These are phyloP conservation scores for Brassica carinata DNA, from an alignment of 345 rosid genomes.

Conservation along the genomic window DNA sequence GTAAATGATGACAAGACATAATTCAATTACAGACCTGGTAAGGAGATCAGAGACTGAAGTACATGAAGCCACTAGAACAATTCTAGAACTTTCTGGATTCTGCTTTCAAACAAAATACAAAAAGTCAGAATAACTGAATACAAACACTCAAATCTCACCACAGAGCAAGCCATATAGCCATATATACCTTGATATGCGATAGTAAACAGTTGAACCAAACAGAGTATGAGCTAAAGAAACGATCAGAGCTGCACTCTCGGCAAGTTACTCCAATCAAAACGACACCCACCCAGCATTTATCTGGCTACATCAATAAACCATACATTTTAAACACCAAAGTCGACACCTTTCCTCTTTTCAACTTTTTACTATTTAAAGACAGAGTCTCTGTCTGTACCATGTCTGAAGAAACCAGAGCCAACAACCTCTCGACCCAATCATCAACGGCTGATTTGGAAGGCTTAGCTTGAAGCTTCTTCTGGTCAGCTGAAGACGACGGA, in stretches of 20 bases:
- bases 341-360: not conserved
- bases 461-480: conserved; percentile 38
- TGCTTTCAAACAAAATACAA: conserved; percentile 38
- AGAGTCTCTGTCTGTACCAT: conserved; percentile 46
- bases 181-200: conserved; percentile 59
- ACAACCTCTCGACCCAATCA: conserved; percentile 63
- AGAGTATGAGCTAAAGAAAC: conserved; percentile 61
- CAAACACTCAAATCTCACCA: conserved; percentile 13
- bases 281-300: conserved; percentile 82
- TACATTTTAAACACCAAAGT: not conserved
- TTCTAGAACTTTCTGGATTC: conserved; percentile 65
- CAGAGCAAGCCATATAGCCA: not conserved
- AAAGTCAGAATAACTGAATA: not conserved
- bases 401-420: conserved; percentile 48
- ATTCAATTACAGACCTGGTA: conserved; percentile 52
- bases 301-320: conserved; percentile 54
- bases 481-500: conserved; percentile 30
- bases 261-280: conserved; percentile 76
- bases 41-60: conserved; percentile 69
- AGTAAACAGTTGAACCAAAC: conserved; percentile 66
- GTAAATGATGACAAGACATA: too few relatives aligned
- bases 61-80: conserved; percentile 79
- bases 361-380: not conserved
- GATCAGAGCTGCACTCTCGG: conserved; percentile 68
- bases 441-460: conserved; percentile 67